Evolutionary conservation across 2,329 filamentous ascomycete genomes (phyloP).

Genomic region (Ampelomyces quisqualis): DNA sequence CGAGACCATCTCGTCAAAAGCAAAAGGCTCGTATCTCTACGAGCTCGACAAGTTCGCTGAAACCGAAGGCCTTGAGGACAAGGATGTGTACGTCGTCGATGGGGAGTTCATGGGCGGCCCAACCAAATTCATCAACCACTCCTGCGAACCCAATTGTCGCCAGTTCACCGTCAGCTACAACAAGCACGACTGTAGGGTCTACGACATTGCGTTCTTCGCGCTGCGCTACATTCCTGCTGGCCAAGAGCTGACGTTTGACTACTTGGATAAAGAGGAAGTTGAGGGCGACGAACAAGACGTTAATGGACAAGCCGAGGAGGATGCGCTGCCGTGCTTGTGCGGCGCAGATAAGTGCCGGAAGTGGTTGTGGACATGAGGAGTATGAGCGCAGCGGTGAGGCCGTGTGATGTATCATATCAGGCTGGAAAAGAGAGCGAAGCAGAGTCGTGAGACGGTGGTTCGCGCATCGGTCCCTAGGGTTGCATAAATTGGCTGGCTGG

Average conservation of each 20-base stretch:
- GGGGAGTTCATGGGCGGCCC: conserved; percentile 78
- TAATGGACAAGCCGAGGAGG: conserved; percentile 54
- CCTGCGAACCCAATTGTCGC: conserved; percentile 74
- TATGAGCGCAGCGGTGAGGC: background rate
- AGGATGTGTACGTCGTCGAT: conserved; percentile 52
- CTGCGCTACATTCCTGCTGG: conserved; percentile 63
- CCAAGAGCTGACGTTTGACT: conserved; percentile 78
- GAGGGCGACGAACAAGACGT: conserved; percentile 46
- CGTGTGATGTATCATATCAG: too few species aligned
- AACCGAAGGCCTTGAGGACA: conserved; percentile 52
- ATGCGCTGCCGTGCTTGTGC: conserved; percentile 54
- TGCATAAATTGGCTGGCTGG: too few species aligned
- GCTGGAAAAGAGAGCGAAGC: too few species aligned
- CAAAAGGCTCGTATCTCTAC: conserved; percentile 79
- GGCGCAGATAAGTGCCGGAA: conserved; percentile 66
- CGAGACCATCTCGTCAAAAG: conserved; percentile 56
- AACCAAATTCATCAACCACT: conserved; percentile 81
- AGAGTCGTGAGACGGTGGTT: too few species aligned
- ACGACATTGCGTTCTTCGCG: conserved; percentile 77
- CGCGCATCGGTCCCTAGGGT: too few species aligned
- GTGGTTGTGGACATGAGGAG: conserved; percentile 60
- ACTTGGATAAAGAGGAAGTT: conserved; percentile 65
- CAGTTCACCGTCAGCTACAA: conserved; percentile 80
- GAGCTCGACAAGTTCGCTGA: conserved; percentile 77
- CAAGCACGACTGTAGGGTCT: conserved; percentile 70